Evolutionary conservation across 768 basidiomycete genomes (phyloP).

Genomic region (Suillus clintonianus): DNA sequence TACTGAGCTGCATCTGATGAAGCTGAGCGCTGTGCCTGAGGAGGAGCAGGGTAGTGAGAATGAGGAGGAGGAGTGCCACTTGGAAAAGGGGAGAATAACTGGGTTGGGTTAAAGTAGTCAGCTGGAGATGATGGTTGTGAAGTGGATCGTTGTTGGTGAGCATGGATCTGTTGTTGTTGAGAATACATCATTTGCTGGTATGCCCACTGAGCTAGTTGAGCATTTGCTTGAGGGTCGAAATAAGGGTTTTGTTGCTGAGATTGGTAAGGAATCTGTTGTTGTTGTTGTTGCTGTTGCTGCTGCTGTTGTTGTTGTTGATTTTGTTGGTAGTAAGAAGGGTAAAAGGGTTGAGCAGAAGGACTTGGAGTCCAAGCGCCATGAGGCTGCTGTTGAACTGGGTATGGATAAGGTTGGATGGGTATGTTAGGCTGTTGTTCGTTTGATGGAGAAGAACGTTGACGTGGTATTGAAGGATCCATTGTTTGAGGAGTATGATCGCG

Average conservation of each 20-base stretch:
- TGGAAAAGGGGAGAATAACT: slow-evolving; percentile 67
- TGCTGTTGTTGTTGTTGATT: slow-evolving; percentile 61
- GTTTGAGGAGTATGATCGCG: slow-evolving; percentile 50
- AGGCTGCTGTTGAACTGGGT: slow-evolving; percentile 71
- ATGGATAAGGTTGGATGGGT: slow-evolving; percentile 52
- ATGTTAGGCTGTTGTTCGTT: slow-evolving; percentile 47
- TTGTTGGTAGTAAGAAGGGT: slow-evolving; percentile 72
- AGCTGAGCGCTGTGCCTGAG: slow-evolving; percentile 40
- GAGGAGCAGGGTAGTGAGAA: slow-evolving; percentile 22
- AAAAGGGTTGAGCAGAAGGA: slow-evolving; percentile 68
- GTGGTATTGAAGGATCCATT: slow-evolving; percentile 43
- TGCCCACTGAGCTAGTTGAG: slow-evolving; percentile 82
- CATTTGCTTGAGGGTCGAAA: slow-evolving; percentile 75
- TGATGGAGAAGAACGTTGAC: slow-evolving; percentile 62
- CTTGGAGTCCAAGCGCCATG: slow-evolving; percentile 73
- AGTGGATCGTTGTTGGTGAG: slow-evolving; percentile 24
- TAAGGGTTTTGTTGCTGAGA: slow-evolving; percentile 55
- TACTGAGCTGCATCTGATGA: slow-evolving; percentile 35
- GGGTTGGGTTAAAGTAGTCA: slow-evolving; percentile 63
- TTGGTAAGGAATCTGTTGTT: slow-evolving; percentile 45
- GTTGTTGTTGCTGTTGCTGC: slow-evolving; percentile 47
- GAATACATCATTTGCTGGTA: slow-evolving; percentile 92
- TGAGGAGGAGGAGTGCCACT: slow-evolving; percentile 68
- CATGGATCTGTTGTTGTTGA: slow-evolving; percentile 58
- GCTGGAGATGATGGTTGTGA: slow-evolving; percentile 35